These are phyloP conservation scores for Penicillium pancosmium DNA, from an alignment of 495 filamentous ascomycete species.

Conservation along the genomic window DNA sequence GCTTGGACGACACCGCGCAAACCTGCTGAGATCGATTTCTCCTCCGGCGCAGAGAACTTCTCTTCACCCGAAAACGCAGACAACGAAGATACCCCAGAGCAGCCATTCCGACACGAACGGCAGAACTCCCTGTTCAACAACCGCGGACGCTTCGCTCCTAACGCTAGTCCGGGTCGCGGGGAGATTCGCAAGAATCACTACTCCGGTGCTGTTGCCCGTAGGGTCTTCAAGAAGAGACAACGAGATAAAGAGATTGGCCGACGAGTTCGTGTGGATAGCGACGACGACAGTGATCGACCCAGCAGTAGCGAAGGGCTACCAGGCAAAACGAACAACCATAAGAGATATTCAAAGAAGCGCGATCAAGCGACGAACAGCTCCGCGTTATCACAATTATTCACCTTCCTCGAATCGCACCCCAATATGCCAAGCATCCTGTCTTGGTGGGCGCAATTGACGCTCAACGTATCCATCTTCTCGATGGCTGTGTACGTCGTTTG, in stretches of 20 bases:
- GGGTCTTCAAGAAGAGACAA: constrained; percentile 57
- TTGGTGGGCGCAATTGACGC: constrained; percentile 77
- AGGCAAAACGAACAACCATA: constrained; percentile 23
- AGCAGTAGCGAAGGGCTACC: constrained; percentile 43
- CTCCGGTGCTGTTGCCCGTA: constrained; percentile 52
- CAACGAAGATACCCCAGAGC: constrained; percentile 71
- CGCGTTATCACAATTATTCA: constrained; percentile 61
- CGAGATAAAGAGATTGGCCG: constrained; percentile 49
- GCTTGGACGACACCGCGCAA: constrained; percentile 83
- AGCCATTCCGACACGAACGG: constrained; percentile 45
- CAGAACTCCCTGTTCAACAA: constrained; percentile 47
- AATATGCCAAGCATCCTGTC: constrained; percentile 84
- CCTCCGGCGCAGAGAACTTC: constrained; percentile 76
- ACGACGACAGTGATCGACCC: constrained; percentile 62
- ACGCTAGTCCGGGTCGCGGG: constrained; percentile 57
- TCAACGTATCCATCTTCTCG: constrained; percentile 74
- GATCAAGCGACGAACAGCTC: constrained; percentile 24
- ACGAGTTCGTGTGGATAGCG: constrained; percentile 50
- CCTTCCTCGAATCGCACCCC: constrained; percentile 75
- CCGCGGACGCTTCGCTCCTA: constrained; percentile 43
- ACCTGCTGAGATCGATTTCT: constrained; percentile 63
- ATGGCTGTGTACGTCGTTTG: constrained; percentile 71
- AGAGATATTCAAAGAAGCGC: constrained; percentile 9
- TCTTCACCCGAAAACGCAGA: constrained; percentile 75
- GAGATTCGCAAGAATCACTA: constrained; percentile 58